Base-by-base conservation (phyloP, 345 rosid genomes). In the Gossypium bickii region DNA sequence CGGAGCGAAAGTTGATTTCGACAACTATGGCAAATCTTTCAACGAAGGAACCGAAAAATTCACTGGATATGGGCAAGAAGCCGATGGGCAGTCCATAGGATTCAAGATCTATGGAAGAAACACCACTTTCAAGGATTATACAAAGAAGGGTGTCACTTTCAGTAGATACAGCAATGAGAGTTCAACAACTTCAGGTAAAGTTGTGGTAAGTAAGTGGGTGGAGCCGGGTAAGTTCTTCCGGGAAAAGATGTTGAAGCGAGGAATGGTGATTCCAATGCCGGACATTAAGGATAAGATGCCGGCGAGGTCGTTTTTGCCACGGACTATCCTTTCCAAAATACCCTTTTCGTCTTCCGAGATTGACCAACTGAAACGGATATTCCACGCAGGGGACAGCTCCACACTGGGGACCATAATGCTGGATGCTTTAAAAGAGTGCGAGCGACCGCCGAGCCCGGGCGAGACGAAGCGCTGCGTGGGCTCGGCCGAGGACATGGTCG, bases 251-350 rank as follows among this genome's bases (percentile, higher is more conserved):
- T 72, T 94, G n/a, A 91, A 86, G 77, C 77, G 78, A 74, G 97
- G 98, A 62, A 84, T 81, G 0, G 67, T 77, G 9, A 88, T 92
- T 90, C 89, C 89, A 45, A 86, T 94, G 97, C 97, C 98, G 2
- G 97, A 94, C 81, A 89, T 94, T 53, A 74, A 24, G 13, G 98
- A 94, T 84, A 91, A 86, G 80, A 91, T 92, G 98, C 98, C 98
- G 12, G 68, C 77, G 78, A 91, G 98, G 87, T 86, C 97, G 52
- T 90, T 94, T 89, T 79, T 92, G 71, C 97, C 98, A 80, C 93
- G 93, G 3, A 69, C 80, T 2, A 88, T 94, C n/a, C 34, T 77
- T 3, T 84, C 91, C 0, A 88, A 89, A 53, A 58, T 92, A 64
- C 97, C 97, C 0, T 88, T 92, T 66, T 86, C 97, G 3, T 78